Evolutionary conservation across 257 asterid genomes (phyloP).

Genomic region (Gentiana macrophylla): DNA sequence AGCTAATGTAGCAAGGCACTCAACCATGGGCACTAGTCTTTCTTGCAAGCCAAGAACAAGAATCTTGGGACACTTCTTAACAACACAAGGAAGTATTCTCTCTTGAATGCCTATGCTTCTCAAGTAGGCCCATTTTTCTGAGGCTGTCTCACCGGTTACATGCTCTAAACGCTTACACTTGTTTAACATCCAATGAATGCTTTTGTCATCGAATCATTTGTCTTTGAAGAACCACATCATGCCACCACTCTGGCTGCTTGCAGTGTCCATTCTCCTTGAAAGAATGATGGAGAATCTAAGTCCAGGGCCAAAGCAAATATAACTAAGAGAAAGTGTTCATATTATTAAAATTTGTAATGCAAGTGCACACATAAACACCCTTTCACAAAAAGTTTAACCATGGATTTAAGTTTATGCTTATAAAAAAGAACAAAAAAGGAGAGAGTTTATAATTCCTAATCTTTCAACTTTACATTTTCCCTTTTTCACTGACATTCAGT

Average conservation of each 20-base stretch:
- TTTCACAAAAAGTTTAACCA: too few relatives aligned
- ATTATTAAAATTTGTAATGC: too few relatives aligned
- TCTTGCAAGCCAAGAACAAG: slow-evolving; percentile 69
- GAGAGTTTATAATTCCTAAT: too few relatives aligned
- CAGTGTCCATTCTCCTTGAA: slow-evolving; percentile 56
- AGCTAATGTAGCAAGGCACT: slow-evolving; percentile 59
- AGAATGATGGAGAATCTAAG: not conserved
- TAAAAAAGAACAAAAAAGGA: too few relatives aligned
- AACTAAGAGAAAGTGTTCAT: too few relatives aligned
- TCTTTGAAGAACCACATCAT: slow-evolving; percentile 98
- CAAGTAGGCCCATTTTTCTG: slow-evolving; percentile 88
- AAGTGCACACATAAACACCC: too few relatives aligned
- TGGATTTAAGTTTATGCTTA: too few relatives aligned
- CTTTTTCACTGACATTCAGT: too few relatives aligned
- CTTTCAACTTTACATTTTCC: too few relatives aligned
- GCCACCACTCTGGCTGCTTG: slow-evolving; percentile 51
- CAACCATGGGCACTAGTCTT: slow-evolving; percentile 73
- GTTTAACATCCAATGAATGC: slow-evolving; percentile 55
- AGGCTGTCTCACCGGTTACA: slow-evolving; percentile 56
- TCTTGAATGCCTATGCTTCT: slow-evolving; percentile 84
- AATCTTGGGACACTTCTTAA: slow-evolving; percentile 80
- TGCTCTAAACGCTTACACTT: slow-evolving; percentile 82
- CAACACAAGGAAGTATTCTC: slow-evolving; percentile 66
- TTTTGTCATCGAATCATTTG: slow-evolving; percentile 70
- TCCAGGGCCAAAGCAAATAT: too few relatives aligned